Base-by-base conservation (phyloP, 179 eudicot species). In the Camellia oleifera region DNA sequence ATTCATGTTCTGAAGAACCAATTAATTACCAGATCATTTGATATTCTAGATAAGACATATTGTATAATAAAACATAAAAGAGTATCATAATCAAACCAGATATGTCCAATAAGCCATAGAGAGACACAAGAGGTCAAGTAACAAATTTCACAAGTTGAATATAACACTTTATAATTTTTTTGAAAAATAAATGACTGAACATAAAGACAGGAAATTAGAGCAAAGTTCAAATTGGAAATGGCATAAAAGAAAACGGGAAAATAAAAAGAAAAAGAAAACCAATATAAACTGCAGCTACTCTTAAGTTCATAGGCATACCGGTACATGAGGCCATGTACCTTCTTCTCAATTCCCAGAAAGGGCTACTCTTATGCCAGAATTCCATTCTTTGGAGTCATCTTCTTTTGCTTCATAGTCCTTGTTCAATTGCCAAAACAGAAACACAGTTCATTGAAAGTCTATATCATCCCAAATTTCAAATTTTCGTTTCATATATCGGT, bases 301-400 rank as follows among this genome's bases (percentile, higher is more conserved):
- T 46, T 13, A 5, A 76, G 78, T 77, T 50, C 44, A 44, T 61
- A 48, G 60, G 56, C 72, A 63, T 26, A 9, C 61, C 14, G 60
- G 69, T 48, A 76, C 46, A 76, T 17, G 78, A 76, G 78, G 56
- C 69, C 69, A 20, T 45, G 69, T 77, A 48, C 71, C 79, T 64
- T 77, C 14, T 46, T 77, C 14, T 46, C 44, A 77, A 65, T 50
- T 48, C 23, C 58, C 58, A n/a, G 40, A 65, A 57, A 13, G 56
- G 18, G 20, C 58, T 3, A 50, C 57, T 64, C 58, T 64, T 9
- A 64, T 11, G 45, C 45, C 40, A 77, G 57, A 64, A 12, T 32
- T 53, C 18, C 42, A 45, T 66, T 58, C 42, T 75, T 62, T 18
- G 23, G 26, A 64, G 42, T 48, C 63, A 32, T 23, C 45, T 18